Evolutionary conservation across 805 yeast species (phyloP), one percentile per base, ranked within the genome.

Genomic region (Candida schatavii): DNA sequence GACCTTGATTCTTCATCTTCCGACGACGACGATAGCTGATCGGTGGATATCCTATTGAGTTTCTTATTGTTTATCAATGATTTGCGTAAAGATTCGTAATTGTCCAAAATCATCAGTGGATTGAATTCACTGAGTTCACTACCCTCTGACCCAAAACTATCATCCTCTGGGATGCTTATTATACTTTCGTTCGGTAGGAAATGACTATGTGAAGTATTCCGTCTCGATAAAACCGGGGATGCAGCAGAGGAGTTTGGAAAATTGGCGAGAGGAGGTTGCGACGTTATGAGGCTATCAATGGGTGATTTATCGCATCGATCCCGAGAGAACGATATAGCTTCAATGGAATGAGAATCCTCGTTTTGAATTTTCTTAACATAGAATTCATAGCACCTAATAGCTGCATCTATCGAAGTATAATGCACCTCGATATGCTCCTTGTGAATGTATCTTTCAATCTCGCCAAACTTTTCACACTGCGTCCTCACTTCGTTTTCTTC

Each of bases 381-480:
- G 37, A 61, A 65, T 49, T 74, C 74, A 38, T 65, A 70, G 35
- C 70, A 61, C 44, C 68, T 68, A 39, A 75, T 70, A 13, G 80
- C 75, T 7, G 72, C 50, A 36, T 72, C 72, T 26, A 75, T 72
- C 21, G 75, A 66, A 3, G 72, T 66, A 49, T 68, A 77, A 50
- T 74, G 71, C 21, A 66, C 33, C 28, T 13, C 11, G 27, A 35
- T 25, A 13, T 4, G 18, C 17, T 10, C 39, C 17, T 36, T 11
- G 27, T 23, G 11, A 11, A 11, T 7, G 11, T 71, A 51, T 20
- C 60, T 58, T 41, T 73, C 77, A 25, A 74, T 52, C 0, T 61
- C 62, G 14, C 80, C 81, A 45, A 65, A 65, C 31, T 62, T 58
- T 20, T 48, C 55, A 42, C 73, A 63, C 41, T 64, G 69, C 18